Evolutionary conservation across 2,329 filamentous ascomycete genomes (phyloP).

Genomic region (Trichoderma sp.): DNA sequence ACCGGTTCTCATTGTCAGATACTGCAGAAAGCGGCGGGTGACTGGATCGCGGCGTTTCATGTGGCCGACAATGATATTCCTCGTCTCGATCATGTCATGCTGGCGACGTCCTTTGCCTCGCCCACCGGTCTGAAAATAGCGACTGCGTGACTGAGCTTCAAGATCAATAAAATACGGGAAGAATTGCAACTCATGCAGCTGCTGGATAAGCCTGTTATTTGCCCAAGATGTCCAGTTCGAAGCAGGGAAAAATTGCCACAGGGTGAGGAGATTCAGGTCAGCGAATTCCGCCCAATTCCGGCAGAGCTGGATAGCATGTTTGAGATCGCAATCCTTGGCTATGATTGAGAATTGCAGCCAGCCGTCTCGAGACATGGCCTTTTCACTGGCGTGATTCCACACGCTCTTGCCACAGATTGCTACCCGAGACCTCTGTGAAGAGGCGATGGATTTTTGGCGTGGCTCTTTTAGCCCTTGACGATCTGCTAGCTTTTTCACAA

Average conservation of each 20-base stretch:
- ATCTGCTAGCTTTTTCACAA: conserved; percentile 20
- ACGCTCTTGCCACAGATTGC: conserved; percentile 29
- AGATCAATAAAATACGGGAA: conserved; percentile 31
- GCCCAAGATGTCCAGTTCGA: conserved; percentile 30
- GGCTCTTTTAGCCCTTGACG: not conserved
- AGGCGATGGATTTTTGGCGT: not conserved
- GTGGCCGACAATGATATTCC: conserved; percentile 29
- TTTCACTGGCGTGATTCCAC: conserved; percentile 32
- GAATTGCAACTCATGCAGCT: conserved; percentile 29
- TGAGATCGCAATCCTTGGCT: conserved; percentile 30
- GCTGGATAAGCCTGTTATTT: conserved; percentile 24
- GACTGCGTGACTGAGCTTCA: conserved; percentile 23
- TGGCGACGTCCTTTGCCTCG: conserved; percentile 25
- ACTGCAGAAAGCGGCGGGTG: conserved; percentile 30
- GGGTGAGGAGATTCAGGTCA: conserved; percentile 27
- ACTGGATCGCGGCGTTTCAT: conserved; percentile 31
- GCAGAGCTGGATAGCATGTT: conserved; percentile 30
- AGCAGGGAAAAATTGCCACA: conserved; percentile 30
- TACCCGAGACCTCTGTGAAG: conserved; percentile 24
- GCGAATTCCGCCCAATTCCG: conserved; percentile 33
- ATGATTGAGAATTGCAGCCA: conserved; percentile 33
- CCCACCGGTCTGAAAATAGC: conserved; percentile 24
- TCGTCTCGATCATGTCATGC: conserved; percentile 28
- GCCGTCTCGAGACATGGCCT: conserved; percentile 32
- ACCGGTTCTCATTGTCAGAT: conserved; percentile 28